A percentile compares a stretch with the other conserved stretches of the same genome.
Evolutionary conservation across 2,329 filamentous ascomycete species (phyloP).

Genomic region (Hansfordia pulvinata): DNA sequence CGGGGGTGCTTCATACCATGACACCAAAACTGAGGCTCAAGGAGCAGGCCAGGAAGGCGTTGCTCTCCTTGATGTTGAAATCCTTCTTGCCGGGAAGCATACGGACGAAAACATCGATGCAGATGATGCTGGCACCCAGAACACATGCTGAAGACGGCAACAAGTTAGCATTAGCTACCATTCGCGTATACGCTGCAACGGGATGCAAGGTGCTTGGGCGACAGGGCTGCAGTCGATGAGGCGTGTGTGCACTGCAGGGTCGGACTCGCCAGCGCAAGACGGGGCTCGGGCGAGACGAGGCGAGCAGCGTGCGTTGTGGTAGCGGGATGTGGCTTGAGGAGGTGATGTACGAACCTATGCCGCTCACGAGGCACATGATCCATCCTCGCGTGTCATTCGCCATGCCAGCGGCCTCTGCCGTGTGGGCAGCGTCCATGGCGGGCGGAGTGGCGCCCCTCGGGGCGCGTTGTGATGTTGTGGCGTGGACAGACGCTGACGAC

Average conservation of each 20-base stretch:
- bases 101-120: constrained; percentile 65
- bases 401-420: constrained; percentile 21
- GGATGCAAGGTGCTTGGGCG: too few relatives aligned
- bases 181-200: too few relatives aligned
- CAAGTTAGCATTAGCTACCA: constrained; percentile 8
- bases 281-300: constrained; percentile 3
- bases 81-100: constrained; percentile 57
- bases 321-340: constrained; percentile 1
- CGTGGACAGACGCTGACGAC: too few relatives aligned
- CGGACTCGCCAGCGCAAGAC: constrained; percentile 3
- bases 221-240: too few relatives aligned
- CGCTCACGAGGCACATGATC: constrained; percentile 82
- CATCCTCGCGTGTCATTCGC: constrained; percentile 83
- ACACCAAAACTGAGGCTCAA: constrained; percentile 90
- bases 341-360: constrained; percentile 40
- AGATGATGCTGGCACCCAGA: constrained; percentile 73
- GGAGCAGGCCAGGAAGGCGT: constrained; percentile 74
- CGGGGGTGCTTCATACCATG: constrained; percentile 57
- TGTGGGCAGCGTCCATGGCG: constrained; percentile 1
- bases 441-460: too few relatives aligned
- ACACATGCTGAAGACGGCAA: constrained; percentile 37
- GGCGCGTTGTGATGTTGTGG: too few relatives aligned
- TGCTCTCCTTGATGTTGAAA: constrained; percentile 84
- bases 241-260: too few relatives aligned
- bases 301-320: not conserved